Evolutionary conservation across 768 basidiomycete genomes (phyloP).

Genomic region (Suillus weaverae): DNA sequence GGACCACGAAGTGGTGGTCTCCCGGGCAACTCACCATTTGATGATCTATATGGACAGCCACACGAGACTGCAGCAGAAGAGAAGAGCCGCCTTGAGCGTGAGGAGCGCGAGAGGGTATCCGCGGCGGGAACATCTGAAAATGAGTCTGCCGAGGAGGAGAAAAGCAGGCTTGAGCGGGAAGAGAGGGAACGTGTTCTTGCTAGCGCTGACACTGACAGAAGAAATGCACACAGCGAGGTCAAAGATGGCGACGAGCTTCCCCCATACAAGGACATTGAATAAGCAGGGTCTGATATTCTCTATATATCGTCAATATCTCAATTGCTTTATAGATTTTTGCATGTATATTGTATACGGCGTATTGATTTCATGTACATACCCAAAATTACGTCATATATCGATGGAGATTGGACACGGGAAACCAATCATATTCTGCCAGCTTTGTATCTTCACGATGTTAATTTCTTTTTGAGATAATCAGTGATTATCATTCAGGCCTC

Average conservation of each 20-base stretch:
- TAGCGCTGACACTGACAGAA: conserved; percentile 14
- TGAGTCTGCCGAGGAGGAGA: conserved; percentile 65
- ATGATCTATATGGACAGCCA: conserved; percentile 31
- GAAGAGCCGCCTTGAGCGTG: conserved; percentile 58
- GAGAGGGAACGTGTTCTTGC: conserved; percentile 56
- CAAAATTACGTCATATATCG: not conserved
- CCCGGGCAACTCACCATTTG: conserved; percentile 24
- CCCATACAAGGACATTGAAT: conserved; percentile 43
- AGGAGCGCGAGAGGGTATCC: conserved; percentile 51
- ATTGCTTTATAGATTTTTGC: not conserved
- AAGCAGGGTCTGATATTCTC: not conserved
- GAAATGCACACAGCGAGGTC: conserved; percentile 28
- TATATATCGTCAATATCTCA: no score
- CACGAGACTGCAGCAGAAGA: conserved; percentile 62
- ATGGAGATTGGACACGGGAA: not conserved
- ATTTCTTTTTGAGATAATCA: not conserved
- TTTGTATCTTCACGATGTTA: not conserved
- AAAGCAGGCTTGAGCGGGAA: conserved; percentile 62
- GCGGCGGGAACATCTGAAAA: conserved; percentile 22
- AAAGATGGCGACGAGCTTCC: conserved; percentile 39
- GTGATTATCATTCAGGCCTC: not conserved
- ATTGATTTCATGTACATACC: not conserved
- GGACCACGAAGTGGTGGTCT: conserved; percentile 36
- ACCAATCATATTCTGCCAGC: not conserved
- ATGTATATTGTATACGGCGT: not conserved